A percentile compares a stretch with the other conserved stretches of the same genome.
These are phyloP conservation scores for Corallochytrium limacisporum DNA, from an alignment of 78 protist species.

Conservation along the genomic window DNA sequence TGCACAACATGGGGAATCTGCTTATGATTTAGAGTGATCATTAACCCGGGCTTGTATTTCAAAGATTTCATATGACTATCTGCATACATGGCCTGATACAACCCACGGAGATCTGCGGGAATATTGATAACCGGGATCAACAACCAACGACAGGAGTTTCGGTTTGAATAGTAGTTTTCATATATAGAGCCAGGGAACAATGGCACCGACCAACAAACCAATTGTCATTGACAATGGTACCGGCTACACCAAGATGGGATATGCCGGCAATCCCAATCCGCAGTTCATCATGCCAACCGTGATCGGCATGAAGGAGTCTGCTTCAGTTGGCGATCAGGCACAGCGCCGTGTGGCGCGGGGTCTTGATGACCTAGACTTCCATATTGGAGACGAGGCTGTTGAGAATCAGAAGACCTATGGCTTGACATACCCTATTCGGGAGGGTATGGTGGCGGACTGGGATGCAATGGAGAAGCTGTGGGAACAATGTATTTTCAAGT, in stretches of 20 bases:
- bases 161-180: too few relatives aligned
- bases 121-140: too few relatives aligned
- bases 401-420: constrained; percentile 48
- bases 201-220: too few relatives aligned
- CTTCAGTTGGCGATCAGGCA: not conserved
- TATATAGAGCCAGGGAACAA: too few relatives aligned
- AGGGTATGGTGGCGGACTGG: constrained; percentile 94
- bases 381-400: constrained; percentile 87
- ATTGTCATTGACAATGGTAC: not conserved
- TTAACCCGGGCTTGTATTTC: too few relatives aligned
- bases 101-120: too few relatives aligned
- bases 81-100: too few relatives aligned
- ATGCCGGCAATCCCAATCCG: constrained; percentile 91
- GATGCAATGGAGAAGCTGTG: constrained; percentile 92
- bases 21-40: too few relatives aligned
- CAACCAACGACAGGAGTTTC: too few relatives aligned
- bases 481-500: constrained; percentile 93
- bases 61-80: too few relatives aligned
- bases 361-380: constrained; percentile 94
- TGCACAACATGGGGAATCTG: too few relatives aligned
- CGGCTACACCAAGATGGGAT: constrained; percentile 98
- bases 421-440: constrained; percentile 71
- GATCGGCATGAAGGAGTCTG: constrained; percentile 54
- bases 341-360: constrained; percentile 17
- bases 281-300: constrained; percentile 84